Percentiles rank a stretch among this genome's conserved stretches.
Evolutionary conservation across 2,329 filamentous ascomycete genomes (phyloP).

Genomic region (Ophiocordyceps camponoti-rufipedis): DNA sequence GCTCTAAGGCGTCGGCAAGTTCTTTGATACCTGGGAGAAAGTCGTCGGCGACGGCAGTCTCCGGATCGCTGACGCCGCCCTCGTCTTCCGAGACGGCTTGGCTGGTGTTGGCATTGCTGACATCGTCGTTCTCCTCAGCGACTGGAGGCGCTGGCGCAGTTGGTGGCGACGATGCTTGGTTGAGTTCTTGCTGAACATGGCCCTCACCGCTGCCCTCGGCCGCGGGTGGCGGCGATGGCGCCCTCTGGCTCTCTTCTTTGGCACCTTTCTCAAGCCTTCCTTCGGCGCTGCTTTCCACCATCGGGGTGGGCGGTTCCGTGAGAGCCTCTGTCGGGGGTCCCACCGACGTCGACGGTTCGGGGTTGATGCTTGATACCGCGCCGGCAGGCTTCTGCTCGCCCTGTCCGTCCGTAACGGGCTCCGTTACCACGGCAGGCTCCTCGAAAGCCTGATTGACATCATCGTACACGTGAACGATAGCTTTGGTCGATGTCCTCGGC

Average conservation of each 20-base stretch:
- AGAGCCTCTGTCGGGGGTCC: constrained; percentile 2
- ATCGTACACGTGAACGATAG: constrained; percentile 88
- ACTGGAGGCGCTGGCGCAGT: neutral
- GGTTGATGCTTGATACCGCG: constrained; percentile 5
- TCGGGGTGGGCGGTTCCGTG: constrained; percentile 3
- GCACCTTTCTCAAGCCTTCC: constrained; percentile 5
- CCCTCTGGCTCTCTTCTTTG: constrained; percentile 5
- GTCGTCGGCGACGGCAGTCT: constrained; percentile 51
- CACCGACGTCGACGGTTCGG: constrained; percentile 6
- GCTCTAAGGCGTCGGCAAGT: constrained; percentile 43
- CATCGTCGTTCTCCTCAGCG: constrained; percentile 10
- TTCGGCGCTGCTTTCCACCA: constrained; percentile 1
- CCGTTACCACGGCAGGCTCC: constrained; percentile 47
- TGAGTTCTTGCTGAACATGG: neutral
- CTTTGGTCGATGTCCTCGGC: constrained; percentile 80
- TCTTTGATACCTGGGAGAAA: constrained; percentile 45
- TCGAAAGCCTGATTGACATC: constrained; percentile 87
- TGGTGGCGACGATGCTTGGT: neutral
- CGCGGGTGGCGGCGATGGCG: constrained; percentile 5
- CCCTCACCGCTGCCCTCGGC: neutral
- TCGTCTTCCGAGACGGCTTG: constrained; percentile 53
- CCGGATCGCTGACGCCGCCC: constrained; percentile 50
- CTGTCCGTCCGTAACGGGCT: constrained; percentile 9
- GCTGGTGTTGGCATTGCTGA: constrained; percentile 12
- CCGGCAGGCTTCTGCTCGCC: constrained; percentile 5